Base-by-base conservation (phyloP, 2,329 filamentous ascomycete species). In the Fusarium sambucinum region DNA sequence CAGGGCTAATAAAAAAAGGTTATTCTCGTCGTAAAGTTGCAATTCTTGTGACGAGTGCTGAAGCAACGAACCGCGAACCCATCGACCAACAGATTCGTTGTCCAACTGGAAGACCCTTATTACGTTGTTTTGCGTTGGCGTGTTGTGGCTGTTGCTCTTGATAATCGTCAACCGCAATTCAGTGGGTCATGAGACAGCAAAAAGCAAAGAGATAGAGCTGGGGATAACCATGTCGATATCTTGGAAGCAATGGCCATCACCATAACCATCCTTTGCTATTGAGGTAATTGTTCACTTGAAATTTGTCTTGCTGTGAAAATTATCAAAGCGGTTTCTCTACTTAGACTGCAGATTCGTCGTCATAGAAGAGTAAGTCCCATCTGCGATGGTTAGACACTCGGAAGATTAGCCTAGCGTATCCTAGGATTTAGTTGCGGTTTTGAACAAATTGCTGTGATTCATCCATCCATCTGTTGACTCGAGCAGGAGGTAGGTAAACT, bases 71-170 rank as follows among this genome's bases (percentile, higher is more conserved):
- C 32, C 23, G 23, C 17, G 40, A 56, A 50, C 35, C 48, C 45
- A 41, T 9, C 38, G 9, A 61, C 44, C 42, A 25, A 51, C 37
- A 35, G 33, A 54, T 63, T 67, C 48, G 55, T 25, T 64, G 58
- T 47, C 70, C 69, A 74, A 74, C 66, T 63, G 69, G 62, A 72
- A 59, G 60, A 63, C 64, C 62, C 64, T 61, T 71, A 72, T 71
- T 73, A 68, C 68, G 23, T 59, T 60, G 59, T 48, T 63, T 56
- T 53, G 30, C 29, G 35, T 40, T 32, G 41, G 23, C 48, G 33
- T 55, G 23, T 45, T 16, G 17, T 29, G 10, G 42, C 23, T 47
- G 32, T 27, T 38, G 17, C n/a, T 35, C 16, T 23, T 51, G 47
- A 50, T 50, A 50, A 35, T 27, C 23, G 14, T 38, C 7, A 37